Evolutionary conservation across 1,284 basidiomycete genomes (phyloP), one percentile per base, ranked within the genome.

Genomic region (Leccinum pachyderme): DNA sequence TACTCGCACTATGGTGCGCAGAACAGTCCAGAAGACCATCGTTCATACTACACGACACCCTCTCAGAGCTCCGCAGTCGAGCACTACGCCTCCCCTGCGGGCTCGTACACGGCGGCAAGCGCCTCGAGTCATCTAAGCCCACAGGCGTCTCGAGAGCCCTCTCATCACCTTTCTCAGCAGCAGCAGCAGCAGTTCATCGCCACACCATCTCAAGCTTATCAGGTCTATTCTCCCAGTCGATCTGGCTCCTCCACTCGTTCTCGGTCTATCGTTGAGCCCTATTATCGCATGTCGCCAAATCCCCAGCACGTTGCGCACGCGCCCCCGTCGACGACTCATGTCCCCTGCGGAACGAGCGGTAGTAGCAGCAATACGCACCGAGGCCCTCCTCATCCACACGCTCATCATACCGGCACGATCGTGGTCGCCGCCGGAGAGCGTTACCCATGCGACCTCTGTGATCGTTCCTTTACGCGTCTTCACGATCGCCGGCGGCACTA

Each of bases 401-500:
- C 32, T 28, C 43, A 62, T 28, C 41, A 64, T 25, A 55, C 56
- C 5, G 22, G 62, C 27, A 61, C 60, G 44, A 54, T 63, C 55
- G 44, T 49, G 9, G 59, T 55, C 33, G 64, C 74, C 22, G 64
- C 74, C 24, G 76, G 76, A 37, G 83, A 87, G 65, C 78, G 86
- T 33, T 87, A 79, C 72, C 76, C 77, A 53, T 91, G 88, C 72
- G 81, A 85, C 52, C 77, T 80, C 60, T 91, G 89, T 69, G 81
- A 82, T 56, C 84, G 86, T 70, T 84, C 86, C 18, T 91, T 91
- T 70, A 87, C 85, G 37, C 81, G 88, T 55, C 79, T 84, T 55
- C 87, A 90, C 70, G 88, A 91, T 70, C 80, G 86, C 61, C 88
- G 89, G 72, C 80, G 88, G 57, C 88, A 91, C 72, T 81, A 82